These are phyloP conservation scores for Tardiomyces digboiensis DNA, from an alignment of 1,139 yeast genomes.

Conservation along the genomic window DNA sequence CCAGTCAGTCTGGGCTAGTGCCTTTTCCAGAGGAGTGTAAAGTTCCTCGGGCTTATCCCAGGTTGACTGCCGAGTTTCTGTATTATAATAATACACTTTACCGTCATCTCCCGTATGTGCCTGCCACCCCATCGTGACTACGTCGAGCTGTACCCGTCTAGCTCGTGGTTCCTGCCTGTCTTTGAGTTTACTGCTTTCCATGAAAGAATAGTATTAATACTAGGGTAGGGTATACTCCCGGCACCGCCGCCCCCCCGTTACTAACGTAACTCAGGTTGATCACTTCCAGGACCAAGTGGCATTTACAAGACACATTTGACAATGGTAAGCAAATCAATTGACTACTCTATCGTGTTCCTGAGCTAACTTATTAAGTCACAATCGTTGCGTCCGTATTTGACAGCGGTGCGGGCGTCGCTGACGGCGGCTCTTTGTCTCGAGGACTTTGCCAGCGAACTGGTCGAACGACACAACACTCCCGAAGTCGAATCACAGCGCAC, in stretches of 20 bases:
- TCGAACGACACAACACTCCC: slow-evolving; percentile 96
- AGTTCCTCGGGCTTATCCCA: slow-evolving; percentile 73
- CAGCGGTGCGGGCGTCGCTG: slow-evolving; percentile 88
- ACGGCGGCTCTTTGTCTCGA: slow-evolving; percentile 94
- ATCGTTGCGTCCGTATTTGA: slow-evolving; percentile 89
- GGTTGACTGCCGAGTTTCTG: slow-evolving; percentile 56
- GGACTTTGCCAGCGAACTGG: slow-evolving; percentile 90
- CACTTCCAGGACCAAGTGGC: too few species aligned
- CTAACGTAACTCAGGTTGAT: too few species aligned
- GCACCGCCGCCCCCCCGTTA: too few species aligned
- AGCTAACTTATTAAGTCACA: too few species aligned
- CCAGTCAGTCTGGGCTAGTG: slow-evolving; percentile 45
- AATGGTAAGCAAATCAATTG: too few species aligned
- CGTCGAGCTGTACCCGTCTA: too few species aligned
- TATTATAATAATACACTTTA: slow-evolving; percentile 60
- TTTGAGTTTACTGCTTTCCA: too few species aligned
- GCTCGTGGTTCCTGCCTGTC: too few species aligned
- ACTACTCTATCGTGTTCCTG: too few species aligned
- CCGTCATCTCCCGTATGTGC: slow-evolving; percentile 57
- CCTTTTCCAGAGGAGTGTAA: slow-evolving; percentile 24
- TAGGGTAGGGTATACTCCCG: too few species aligned
- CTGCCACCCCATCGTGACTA: slow-evolving; percentile 49
- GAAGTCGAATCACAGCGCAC: slow-evolving; percentile 81
- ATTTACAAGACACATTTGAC: too few species aligned
- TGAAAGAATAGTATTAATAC: too few species aligned